Evolutionary conservation across 192 early-diverging fungal species (phyloP), one percentile per base, ranked within the genome.

Genomic region (Rhizophagus sp.): DNA sequence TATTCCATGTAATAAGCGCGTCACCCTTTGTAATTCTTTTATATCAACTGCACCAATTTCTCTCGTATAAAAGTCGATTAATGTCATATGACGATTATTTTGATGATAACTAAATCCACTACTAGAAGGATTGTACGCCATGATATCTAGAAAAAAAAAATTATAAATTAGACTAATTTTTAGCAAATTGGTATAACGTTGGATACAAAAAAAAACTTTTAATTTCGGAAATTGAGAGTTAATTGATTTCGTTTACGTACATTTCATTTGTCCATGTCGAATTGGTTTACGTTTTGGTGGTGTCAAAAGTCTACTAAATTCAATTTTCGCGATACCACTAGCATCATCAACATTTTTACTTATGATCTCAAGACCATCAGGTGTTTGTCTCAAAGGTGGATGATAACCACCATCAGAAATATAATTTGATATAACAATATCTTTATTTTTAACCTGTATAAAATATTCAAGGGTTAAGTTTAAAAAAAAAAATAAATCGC

Each of bases 1-100:
- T 34, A 70, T 50, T 13, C 78, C 78, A 67, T 79, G 78, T 17
- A 34, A 12, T 27, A 73, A 44, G 11, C 68, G 70, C 34, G 34
- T 72, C 17, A 17, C 36, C 24, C 11, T 33, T 79, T 27, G 49
- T 10, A n/a, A 34, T 17, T 11, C 22, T 33, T 47, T 52, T 36
- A 22, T 27, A 71, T 47, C 17, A 15, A 47, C n/a, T 61, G 78
- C 78, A 24, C 24, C 24, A 77, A 39, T 66, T 47, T 33, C 27
- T 13, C 34, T 5, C 0, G 34, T 79, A 61, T 34, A 79, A 33
- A 79, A 79, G 17, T 79, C 27, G 17, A 73, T 44, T 2, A 10
- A 7, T 24, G 49, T 0, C 24, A 57, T n/a, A 19, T 13, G 3
- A 24, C 72, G 72, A 57, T 73, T 73, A 34, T 47, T 73, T 57